Percentiles rank a stretch among this genome's conserved stretches.
phyloP scores from a whole-genome alignment of 1,139 yeast species.

The Yamadazyma friedrichii region DNA sequence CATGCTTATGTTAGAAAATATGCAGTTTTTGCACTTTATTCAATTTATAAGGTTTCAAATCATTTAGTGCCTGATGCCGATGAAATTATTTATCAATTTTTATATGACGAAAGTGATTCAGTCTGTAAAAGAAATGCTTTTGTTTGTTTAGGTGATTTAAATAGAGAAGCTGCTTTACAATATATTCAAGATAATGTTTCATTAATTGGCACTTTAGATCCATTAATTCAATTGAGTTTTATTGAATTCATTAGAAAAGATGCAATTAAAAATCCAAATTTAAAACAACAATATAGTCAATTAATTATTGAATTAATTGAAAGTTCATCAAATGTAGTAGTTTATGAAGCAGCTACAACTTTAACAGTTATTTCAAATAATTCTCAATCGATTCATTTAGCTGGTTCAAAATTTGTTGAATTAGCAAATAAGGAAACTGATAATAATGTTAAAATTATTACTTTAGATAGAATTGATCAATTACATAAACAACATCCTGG shows the following conservation, averaged over 20 bases:
- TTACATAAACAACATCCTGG: slow-evolving; percentile 79
- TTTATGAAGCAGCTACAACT: slow-evolving; percentile 89
- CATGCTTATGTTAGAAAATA: slow-evolving; percentile 98
- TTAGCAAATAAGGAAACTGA: slow-evolving; percentile 90
- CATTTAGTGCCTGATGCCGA: slow-evolving; percentile 95
- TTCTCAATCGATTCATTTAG: slow-evolving; percentile 65
- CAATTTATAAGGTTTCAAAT: slow-evolving; percentile 79
- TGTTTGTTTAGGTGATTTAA: slow-evolving; percentile 78
- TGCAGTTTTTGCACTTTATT: slow-evolving; percentile 87
- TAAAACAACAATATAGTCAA: slow-evolving; percentile 70
- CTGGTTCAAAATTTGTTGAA: slow-evolving; percentile 84
- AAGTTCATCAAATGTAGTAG: slow-evolving; percentile 70
- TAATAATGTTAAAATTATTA: slow-evolving; percentile 89
- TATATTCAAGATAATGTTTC: slow-evolving; percentile 74
- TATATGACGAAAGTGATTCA: slow-evolving; percentile 83
- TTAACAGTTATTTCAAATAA: slow-evolving; percentile 70
- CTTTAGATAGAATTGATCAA: slow-evolving; percentile 80
- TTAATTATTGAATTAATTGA: slow-evolving; percentile 74
- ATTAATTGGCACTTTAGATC: slow-evolving; percentile 69
- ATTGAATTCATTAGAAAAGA: slow-evolving; percentile 91
- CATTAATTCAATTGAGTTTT: slow-evolving; percentile 82
- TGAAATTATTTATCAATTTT: slow-evolving; percentile 71
- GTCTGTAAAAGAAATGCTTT: slow-evolving; percentile 97
- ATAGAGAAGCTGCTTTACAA: slow-evolving; percentile 80
- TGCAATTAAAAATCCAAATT: slow-evolving; percentile 59